Percentiles rank a stretch among this genome's conserved stretches.
Evolutionary conservation across 306 rosid species (phyloP).

Genomic region (Cercis canadensis): DNA sequence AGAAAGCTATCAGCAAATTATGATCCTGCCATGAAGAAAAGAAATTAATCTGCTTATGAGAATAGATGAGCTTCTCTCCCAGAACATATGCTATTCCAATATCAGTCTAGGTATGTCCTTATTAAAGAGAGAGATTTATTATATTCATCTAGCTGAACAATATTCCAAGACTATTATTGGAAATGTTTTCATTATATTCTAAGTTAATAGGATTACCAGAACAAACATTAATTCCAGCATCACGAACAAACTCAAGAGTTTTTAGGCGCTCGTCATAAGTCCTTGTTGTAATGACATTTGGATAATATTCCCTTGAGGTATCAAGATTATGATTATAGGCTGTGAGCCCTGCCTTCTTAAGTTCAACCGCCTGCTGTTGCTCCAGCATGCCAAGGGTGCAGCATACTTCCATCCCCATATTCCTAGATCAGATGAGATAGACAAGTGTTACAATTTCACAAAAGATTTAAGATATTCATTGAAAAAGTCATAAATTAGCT

Average conservation of each 20-base stretch:
- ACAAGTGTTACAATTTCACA: conserved; percentile 7
- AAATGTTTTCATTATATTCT: conserved; percentile 7
- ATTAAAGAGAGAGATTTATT: not conserved
- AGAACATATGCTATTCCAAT: too few relatives aligned
- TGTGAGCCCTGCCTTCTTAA: conserved; percentile 93
- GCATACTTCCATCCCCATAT: conserved; percentile 98
- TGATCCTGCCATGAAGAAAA: conserved; percentile 8
- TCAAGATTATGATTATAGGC: conserved; percentile 98
- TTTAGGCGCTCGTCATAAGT: conserved; percentile 87
- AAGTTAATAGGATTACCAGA: conserved; percentile 61
- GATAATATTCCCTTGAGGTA: conserved; percentile 95
- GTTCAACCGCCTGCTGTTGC: conserved; percentile 88
- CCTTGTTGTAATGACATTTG: conserved; percentile 93
- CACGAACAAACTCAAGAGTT: conserved; percentile 89
- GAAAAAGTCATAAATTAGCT: conserved; percentile 1
- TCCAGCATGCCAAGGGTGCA: conserved; percentile 99
- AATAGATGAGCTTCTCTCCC: conserved; percentile 3
- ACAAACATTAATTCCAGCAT: conserved; percentile 97
- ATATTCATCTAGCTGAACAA: conserved; percentile 20
- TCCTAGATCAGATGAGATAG: conserved; percentile 56
- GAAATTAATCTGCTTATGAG: not conserved
- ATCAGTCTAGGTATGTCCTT: not conserved
- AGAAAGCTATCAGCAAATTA: not conserved
- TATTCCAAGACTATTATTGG: not conserved
- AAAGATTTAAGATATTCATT: not conserved